phyloP scores from a whole-genome alignment of 1,139 yeast species.

The Groenewaldozyma sp. region DNA sequence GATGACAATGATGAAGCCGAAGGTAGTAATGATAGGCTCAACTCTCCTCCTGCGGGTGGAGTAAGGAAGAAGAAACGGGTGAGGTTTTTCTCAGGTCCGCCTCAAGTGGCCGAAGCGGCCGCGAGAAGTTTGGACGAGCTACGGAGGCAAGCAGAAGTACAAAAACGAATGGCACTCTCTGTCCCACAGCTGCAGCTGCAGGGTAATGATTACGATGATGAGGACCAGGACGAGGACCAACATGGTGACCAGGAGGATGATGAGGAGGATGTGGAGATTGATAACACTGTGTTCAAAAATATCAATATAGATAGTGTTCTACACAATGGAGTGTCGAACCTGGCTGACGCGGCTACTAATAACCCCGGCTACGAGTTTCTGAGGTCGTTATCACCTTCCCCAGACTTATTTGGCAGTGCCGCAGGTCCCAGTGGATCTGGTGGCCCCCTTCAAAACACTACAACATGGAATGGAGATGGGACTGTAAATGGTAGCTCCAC shows the following conservation, averaged over 20 bases:
- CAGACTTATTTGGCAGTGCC: too few species aligned
- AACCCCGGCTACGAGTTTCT: conserved; percentile 10
- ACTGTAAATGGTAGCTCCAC: too few species aligned
- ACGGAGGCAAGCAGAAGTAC: conserved; percentile 25
- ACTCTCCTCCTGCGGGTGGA: conserved; percentile 10
- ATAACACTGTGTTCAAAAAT: conserved; percentile 28
- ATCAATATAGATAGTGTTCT: conserved; percentile 33
- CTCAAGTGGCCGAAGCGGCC: conserved; percentile 34
- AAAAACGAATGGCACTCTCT: conserved; percentile 2
- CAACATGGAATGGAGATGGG: too few species aligned
- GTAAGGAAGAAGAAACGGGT: conserved; percentile 25
- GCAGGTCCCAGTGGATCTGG: too few species aligned
- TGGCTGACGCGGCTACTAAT: conserved; percentile 19
- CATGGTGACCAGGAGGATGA: conserved; percentile 23
- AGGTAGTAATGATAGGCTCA: conserved; percentile 6
- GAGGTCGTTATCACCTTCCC: conserved; percentile 9
- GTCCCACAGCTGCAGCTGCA: background rate
- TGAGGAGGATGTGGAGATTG: conserved; percentile 28
- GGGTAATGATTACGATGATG: background rate
- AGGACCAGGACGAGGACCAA: conserved; percentile 4
- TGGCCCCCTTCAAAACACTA: too few species aligned
- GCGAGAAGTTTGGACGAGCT: conserved; percentile 32
- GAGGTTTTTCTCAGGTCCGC: conserved; percentile 31
- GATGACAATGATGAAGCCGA: conserved; percentile 6
- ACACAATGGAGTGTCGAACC: conserved; percentile 30